Conservation (phyloP, 2,329 filamentous ascomycete species). For the Diplodia sapinea region DNA sequence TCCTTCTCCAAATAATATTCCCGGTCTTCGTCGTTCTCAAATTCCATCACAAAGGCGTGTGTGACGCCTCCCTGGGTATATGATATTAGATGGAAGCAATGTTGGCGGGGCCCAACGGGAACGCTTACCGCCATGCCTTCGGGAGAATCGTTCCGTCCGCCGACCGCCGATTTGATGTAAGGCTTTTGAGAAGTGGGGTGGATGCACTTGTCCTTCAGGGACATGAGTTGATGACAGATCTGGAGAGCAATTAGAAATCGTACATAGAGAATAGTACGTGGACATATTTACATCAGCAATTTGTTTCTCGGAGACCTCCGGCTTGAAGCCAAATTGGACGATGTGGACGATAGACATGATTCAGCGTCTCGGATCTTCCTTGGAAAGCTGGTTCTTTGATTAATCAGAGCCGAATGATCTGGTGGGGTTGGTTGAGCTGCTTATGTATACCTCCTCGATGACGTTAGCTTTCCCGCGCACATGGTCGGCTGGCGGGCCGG, state of each 20-base stretch:
- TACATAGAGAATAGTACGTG: conserved; percentile 24
- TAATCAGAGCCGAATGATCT: neutral
- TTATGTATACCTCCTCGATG: conserved; percentile 5
- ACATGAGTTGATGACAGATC: conserved; percentile 64
- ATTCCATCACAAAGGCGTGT: conserved; percentile 73
- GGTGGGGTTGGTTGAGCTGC: conserved; percentile 24
- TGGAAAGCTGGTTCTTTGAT: no score
- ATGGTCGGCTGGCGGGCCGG: neutral
- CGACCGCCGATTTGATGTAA: conserved; percentile 65
- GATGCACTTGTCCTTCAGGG: conserved; percentile 63
- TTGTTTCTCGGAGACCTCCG: conserved; percentile 54
- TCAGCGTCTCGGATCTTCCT: conserved; percentile 28
- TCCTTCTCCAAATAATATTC: conserved; percentile 72
- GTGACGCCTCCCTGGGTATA: conserved; percentile 62
- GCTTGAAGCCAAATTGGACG: conserved; percentile 71
- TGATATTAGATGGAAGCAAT: neutral
- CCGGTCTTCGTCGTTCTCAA: conserved; percentile 66
- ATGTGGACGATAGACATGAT: conserved; percentile 70
- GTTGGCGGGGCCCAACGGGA: neutral
- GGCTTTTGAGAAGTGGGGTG: conserved; percentile 63
- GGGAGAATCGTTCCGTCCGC: conserved; percentile 66
- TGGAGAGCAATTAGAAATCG: conserved; percentile 39
- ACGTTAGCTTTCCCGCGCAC: neutral
- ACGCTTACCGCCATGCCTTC: conserved; percentile 64
- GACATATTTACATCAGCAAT: conserved; percentile 59